phyloP scores from a whole-genome alignment of 306 rosid species.

The Gillenia trifoliata region DNA sequence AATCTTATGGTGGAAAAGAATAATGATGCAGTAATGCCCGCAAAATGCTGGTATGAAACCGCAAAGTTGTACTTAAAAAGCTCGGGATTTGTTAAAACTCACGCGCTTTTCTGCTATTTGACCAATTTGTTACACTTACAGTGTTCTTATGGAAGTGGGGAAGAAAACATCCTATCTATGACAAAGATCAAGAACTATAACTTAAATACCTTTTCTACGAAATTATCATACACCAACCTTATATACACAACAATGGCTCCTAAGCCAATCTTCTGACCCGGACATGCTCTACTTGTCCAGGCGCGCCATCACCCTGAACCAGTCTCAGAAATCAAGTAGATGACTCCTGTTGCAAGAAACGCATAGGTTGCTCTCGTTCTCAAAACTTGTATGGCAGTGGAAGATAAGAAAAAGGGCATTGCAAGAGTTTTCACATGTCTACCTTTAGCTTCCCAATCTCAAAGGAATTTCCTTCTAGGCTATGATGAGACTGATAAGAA shows the following conservation, averaged over 20 bases:
- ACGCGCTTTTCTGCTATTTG: slow-evolving; percentile 3
- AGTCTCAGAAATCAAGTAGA: slow-evolving; percentile 23
- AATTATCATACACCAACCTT: slow-evolving; percentile 41
- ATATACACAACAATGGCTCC: slow-evolving; percentile 54
- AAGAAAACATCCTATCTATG: slow-evolving; percentile 6
- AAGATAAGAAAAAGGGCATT: neutral
- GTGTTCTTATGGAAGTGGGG: slow-evolving; percentile 9
- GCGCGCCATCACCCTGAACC: slow-evolving; percentile 20
- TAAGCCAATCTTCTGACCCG: slow-evolving; percentile 31
- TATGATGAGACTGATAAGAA: slow-evolving; percentile 33
- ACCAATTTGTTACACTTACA: slow-evolving; percentile 14
- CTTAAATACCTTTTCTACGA: slow-evolving; percentile 41
- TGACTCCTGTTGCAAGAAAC: slow-evolving; percentile 16
- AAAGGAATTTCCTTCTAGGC: slow-evolving; percentile 4
- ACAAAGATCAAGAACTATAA: slow-evolving; percentile 25
- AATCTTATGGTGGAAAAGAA: slow-evolving; percentile 4
- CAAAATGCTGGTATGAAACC: slow-evolving; percentile 5
- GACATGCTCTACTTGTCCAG: slow-evolving; percentile 13
- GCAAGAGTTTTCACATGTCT: neutral
- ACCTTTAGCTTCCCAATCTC: slow-evolving; percentile 13
- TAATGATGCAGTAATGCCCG: slow-evolving; percentile 16
- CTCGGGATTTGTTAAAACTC: neutral
- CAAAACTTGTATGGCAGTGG: neutral
- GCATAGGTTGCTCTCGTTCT: neutral
- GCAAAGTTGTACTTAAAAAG: neutral